Evolutionary conservation across 2,329 filamentous ascomycete species (phyloP).

Genomic region (Fusarium anthophilum): DNA sequence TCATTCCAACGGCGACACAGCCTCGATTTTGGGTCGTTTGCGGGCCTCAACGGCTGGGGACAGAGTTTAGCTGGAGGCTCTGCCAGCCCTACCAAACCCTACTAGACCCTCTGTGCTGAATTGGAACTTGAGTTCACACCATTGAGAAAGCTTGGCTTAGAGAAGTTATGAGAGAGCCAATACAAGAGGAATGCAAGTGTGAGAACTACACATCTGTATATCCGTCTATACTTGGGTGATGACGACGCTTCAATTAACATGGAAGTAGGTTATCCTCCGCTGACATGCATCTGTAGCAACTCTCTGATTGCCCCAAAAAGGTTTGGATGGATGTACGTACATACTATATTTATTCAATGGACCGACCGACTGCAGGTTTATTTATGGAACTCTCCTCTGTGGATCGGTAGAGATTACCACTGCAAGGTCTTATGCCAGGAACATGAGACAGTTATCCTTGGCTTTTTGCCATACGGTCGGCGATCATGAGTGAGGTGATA

Average conservation of each 20-base stretch:
- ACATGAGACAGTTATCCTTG: neutral
- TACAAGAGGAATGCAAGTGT: neutral
- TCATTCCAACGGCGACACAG: slow-evolving; percentile 19
- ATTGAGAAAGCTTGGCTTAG: slow-evolving; percentile 1
- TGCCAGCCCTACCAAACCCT: slow-evolving; percentile 6
- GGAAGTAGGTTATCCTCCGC: slow-evolving; percentile 1
- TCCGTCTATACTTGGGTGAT: slow-evolving; percentile 4
- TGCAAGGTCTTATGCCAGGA: slow-evolving; percentile 19
- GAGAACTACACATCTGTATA: neutral
- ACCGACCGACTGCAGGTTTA: slow-evolving; percentile 10
- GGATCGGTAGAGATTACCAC: slow-evolving; percentile 29
- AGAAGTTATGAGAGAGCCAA: neutral
- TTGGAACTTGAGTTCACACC: slow-evolving; percentile 11
- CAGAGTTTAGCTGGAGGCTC: slow-evolving; percentile 20
- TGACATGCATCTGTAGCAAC: slow-evolving; percentile 11
- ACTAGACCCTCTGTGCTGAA: neutral
- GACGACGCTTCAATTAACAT: slow-evolving; percentile 21
- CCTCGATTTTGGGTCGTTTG: neutral
- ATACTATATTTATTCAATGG: slow-evolving; percentile 2
- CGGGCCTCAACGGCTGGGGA: slow-evolving; percentile 5
- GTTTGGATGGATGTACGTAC: neutral
- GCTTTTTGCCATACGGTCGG: neutral
- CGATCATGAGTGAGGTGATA: neutral
- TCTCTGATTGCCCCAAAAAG: neutral
- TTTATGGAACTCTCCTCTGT: slow-evolving; percentile 32